Evolutionary conservation across 768 basidiomycete species (phyloP).

Genomic region (Tylopilus cervinicoccineus): DNA sequence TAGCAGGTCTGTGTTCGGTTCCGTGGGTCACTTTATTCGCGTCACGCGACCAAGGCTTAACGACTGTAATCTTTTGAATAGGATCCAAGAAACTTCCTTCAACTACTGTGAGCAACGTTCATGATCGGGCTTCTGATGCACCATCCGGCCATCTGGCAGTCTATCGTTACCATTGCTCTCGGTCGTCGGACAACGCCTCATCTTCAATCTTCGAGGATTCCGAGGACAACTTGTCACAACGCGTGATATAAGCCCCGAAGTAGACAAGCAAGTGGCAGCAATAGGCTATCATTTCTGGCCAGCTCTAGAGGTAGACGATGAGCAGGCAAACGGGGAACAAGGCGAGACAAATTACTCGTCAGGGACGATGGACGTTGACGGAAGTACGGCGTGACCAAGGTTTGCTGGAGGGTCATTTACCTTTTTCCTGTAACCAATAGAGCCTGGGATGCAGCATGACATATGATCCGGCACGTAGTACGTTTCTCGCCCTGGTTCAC

Average conservation of each 20-base stretch:
- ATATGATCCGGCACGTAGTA: too few species aligned
- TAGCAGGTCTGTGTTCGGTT: slow-evolving; percentile 5
- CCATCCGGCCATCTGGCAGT: slow-evolving; percentile 7
- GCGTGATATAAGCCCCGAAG: slow-evolving; percentile 13
- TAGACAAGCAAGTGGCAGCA: slow-evolving; percentile 17
- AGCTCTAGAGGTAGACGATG: not conserved
- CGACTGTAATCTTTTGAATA: not conserved
- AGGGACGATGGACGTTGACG: not conserved
- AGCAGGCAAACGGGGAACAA: not conserved
- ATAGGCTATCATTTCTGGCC: not conserved
- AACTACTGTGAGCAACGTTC: not conserved
- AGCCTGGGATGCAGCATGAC: too few species aligned
- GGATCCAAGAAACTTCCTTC: slow-evolving; percentile 12
- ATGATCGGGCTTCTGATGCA: not conserved
- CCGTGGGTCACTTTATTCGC: not conserved
- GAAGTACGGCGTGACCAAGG: not conserved
- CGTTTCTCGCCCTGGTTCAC: too few species aligned
- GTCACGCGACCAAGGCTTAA: not conserved
- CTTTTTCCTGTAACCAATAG: too few species aligned
- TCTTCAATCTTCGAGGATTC: slow-evolving; percentile 16
- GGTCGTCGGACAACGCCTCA: slow-evolving; percentile 15
- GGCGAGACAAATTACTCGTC: not conserved
- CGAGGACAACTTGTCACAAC: not conserved
- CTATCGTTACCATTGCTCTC: slow-evolving; percentile 14
- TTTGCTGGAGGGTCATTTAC: too few species aligned